Base-by-base conservation (phyloP, 768 basidiomycete species). In the Pleurotus giganteus region DNA sequence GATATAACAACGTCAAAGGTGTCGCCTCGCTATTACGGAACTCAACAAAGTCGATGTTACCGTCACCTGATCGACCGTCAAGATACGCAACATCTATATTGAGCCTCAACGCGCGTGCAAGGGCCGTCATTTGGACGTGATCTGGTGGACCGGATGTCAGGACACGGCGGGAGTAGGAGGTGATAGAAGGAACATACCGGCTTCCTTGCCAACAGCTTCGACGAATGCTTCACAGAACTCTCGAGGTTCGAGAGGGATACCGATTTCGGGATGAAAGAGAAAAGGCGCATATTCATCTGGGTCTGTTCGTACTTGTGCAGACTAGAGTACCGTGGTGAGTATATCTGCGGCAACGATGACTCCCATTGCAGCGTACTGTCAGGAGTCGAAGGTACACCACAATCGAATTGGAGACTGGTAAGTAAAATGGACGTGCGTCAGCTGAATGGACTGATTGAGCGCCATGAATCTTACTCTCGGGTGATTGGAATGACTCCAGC, bases 341-440 rank as follows among this genome's bases (percentile, higher is more conserved):
- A 5, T 39, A 32, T 31, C 2, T n/a, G n/a, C n/a, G 17, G 2
- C 2, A 36, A 13, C 15, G 7, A 53, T 2, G 37, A 24, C 29
- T 51, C 31, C n/a, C 36, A 36, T 12, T 47, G 19, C 3, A 2
- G 63, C 74, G 26, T 45, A 78, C 80, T 4, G 95, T 89, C 17
- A 94, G 69, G 54, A 95, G 75, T 42, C 95, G 82, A 60, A 98
- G 77, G 66, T 86, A 93, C 58, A 86, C 80, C 19, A 91, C 86
- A 64, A 92, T 83, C 21, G 83, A 82, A 66, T 89, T 88, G 5
- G 86, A 88, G 7, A 73, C 85, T 87, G 49, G 0, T 31, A 24
- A 31, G 32, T 41, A 11, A 21, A 29, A 31, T 5, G 41, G 24
- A 37, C 15, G n/a, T 19, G 13, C 27, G 42, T 37, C 9, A 54